phyloP scores from a whole-genome alignment of 23 red algal genomes.

The Agarophyton chilense region DNA sequence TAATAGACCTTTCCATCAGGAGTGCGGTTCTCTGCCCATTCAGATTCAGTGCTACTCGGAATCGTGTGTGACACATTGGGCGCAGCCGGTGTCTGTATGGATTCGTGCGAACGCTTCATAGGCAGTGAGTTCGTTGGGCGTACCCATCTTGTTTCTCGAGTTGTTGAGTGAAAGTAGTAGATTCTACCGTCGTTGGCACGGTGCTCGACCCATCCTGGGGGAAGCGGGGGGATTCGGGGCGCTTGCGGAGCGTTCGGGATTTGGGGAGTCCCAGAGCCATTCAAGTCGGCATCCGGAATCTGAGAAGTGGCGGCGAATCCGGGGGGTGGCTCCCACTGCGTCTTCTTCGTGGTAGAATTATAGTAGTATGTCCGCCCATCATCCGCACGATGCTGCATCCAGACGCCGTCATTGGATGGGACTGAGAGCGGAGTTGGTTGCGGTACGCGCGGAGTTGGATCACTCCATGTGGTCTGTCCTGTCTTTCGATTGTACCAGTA shows the following conservation, averaged over 20 bases:
- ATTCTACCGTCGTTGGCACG: constrained; percentile 35
- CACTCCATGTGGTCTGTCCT: constrained; percentile 67
- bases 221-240: not conserved
- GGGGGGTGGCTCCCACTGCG: constrained; percentile 65
- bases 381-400: constrained; percentile 36
- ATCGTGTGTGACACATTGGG: not conserved
- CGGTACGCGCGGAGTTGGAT: constrained; percentile 13
- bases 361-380: constrained; percentile 75
- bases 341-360: constrained; percentile 56
- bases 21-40: constrained; percentile 38
- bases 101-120: not conserved
- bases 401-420: not conserved
- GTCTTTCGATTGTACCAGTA: constrained; percentile 70
- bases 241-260: not conserved
- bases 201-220: constrained; percentile 63
- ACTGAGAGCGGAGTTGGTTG: not conserved
- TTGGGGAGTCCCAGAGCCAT: not conserved
- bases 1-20: constrained; percentile 69
- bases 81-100: not conserved
- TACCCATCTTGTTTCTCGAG: constrained; percentile 65
- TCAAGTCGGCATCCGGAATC: not conserved
- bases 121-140: constrained; percentile 16
- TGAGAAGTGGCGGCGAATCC: not conserved
- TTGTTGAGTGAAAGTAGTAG: constrained; percentile 49
- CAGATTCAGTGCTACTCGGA: not conserved